Base-by-base conservation (phyloP, 441 rosid genomes). In the Gossypium aridum region DNA sequence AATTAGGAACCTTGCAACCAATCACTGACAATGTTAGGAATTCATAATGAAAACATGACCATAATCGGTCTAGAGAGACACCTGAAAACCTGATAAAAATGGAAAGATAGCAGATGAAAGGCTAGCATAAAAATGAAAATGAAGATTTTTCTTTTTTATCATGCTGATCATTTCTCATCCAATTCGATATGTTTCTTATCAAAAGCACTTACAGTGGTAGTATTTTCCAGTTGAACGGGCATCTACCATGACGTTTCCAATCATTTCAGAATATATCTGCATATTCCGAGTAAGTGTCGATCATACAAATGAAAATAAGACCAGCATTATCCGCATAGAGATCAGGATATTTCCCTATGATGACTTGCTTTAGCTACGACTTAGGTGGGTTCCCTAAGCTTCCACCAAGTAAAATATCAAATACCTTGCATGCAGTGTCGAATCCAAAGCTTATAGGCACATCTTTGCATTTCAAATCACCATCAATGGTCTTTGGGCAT, bases 361-460 rank as follows among this genome's bases (percentile, higher is more conserved):
- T 20, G 31, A 57, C 63, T 57, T 5, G 14, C 13, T 23, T 22
- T 3, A 8, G 25, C 14, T 57, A 57, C 12, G 28, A 23, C 61
- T 22, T 17, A 54, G 9, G 59, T 54, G 22, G 22, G 10, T 54
- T 54, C 23, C 59, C 23, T 7, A 54, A 12, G 31, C 12, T 10
- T 67, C 56, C 39, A 23, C 72, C 39, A 25, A 49, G 43, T 25
- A 23, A 25, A 53, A 26, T 16, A 4, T 43, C 12, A 70, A 28
- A 75, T 82, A 96, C 99, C 98, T 91, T 94, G 98, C 99, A 94
- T 75, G 99, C 98, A 43, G 99, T 96, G 79, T 91, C 99, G 76
- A 96, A 96, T 73, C 98, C 99, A 82, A 96, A 96, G 85, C 99
- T 96, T 62, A 84, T 26, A 0, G 94, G 94, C 78, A 89, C 97